Evolutionary conservation across 495 filamentous ascomycete genomes (phyloP), one percentile per base, ranked within the genome.

Genomic region (Trichoderma orchidacearum): DNA sequence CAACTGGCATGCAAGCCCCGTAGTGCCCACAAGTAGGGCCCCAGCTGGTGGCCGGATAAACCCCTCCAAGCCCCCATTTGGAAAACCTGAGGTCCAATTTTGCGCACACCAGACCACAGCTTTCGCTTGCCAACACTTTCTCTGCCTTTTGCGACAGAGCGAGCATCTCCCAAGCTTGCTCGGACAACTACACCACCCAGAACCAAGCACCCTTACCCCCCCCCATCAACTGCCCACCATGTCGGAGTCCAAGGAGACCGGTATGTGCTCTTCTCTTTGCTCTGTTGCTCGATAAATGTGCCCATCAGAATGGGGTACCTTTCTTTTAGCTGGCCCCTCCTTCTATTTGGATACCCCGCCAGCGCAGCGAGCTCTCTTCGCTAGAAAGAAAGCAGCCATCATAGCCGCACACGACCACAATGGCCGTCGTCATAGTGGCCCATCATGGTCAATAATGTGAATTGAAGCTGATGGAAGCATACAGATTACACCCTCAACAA

Each of bases 401-500:
- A n/a, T 23, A 18, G 51, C 25, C 27, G 51, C 51, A 53, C 51
- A 53, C 51, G 51, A 53, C 30, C 28, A 31, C 51, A n/a, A n/a
- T n/a, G n/a, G n/a, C n/a, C n/a, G n/a, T n/a, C 27, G 21, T 13
- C 51, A 3, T 28, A 5, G n/a, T 11, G 17, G 9, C 27, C 28
- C 11, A 7, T 31, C 28, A 12, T 21, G 28, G 28, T 31, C 32
- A 9, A 38, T 23, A 55, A 21, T n/a, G 1, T 8, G n/a, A 21
- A 32, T 1, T 23, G 17, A 9, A 23, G 28, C 51, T 53, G 15
- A 53, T 15, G 28, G 9, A 7, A 3, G 27, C 8, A 13, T 5
- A 31, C 34, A 96, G 93, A 97, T 70, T 95, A 97, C 78, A 81
- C 89, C 59, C 80, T 96, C 66, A 87, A 86, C 74, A 98, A 97